Conservation (phyloP, 352 stramenopile species). For the Aphanomyces euteiches region DNA sequence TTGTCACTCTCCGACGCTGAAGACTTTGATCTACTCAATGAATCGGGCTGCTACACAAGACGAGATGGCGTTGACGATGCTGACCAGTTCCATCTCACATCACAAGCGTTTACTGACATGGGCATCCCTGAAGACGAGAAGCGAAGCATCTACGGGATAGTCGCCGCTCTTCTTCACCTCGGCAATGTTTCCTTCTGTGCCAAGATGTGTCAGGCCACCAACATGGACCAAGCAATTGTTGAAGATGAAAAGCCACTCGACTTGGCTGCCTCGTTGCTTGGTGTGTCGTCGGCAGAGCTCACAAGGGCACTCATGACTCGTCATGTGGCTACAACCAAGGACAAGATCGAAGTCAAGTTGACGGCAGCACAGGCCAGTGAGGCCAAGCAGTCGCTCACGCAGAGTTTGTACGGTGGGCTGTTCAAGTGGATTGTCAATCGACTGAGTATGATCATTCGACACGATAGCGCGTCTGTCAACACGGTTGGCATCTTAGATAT, state of each 20-base stretch:
- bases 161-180: conserved; percentile 92
- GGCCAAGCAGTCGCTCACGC: conserved; percentile 91
- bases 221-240: conserved; percentile 19
- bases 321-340: conserved; percentile 89
- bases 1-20: conserved; percentile 57
- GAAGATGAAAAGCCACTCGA: conserved; percentile 20
- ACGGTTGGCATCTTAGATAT: conserved; percentile 87
- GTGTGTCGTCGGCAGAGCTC: conserved; percentile 75
- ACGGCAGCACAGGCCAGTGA: conserved; percentile 77
- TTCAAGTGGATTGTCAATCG: conserved; percentile 94
- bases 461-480: conserved; percentile 25
- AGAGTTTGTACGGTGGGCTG: conserved; percentile 94
- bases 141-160: conserved; percentile 59
- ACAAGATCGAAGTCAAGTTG: conserved; percentile 80
- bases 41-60: conserved; percentile 69
- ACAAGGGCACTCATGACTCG: conserved; percentile 84
- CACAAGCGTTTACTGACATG: conserved; percentile 73
- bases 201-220: conserved; percentile 28
- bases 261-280: conserved; percentile 65
- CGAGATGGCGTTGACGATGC: conserved; percentile 49
- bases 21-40: conserved; percentile 87
- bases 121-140: conserved; percentile 52
- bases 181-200: conserved; percentile 91
- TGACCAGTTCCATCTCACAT: conserved; percentile 57
- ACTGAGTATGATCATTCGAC: conserved; percentile 80